These are phyloP conservation scores for Tetrapisispora pingtungensis DNA, from an alignment of 805 yeast genomes.

Conservation along the genomic window DNA sequence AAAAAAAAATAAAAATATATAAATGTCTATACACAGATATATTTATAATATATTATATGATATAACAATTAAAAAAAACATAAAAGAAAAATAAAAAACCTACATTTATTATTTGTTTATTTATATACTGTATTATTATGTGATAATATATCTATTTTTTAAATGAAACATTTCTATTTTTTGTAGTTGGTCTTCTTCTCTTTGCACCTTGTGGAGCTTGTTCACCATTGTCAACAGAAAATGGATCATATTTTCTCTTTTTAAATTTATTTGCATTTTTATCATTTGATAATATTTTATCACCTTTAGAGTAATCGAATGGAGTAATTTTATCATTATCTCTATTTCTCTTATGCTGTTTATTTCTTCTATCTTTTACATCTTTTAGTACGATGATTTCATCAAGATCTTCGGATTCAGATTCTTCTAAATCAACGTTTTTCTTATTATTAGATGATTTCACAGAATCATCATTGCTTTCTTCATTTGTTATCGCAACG, in stretches of 20 bases:
- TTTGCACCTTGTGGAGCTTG: conserved; percentile 49
- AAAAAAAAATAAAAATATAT: neutral
- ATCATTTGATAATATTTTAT: conserved; percentile 30
- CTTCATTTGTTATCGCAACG: neutral
- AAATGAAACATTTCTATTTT: conserved; percentile 24
- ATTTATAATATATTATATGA: no score
- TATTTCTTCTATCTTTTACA: conserved; percentile 10
- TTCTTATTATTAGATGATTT: no score
- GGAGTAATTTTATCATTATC: conserved; percentile 8
- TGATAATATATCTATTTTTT: no score
- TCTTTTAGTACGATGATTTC: conserved; percentile 36
- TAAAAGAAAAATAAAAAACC: neutral
- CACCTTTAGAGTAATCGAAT: conserved; percentile 38
- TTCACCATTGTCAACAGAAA: conserved; percentile 30
- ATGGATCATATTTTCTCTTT: conserved; percentile 52
- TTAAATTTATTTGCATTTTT: conserved; percentile 12
- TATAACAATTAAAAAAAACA: neutral
- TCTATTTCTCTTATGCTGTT: conserved; percentile 4
- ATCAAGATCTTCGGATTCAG: conserved; percentile 18
- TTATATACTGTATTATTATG: no score
- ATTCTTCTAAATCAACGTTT: neutral
- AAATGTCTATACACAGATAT: no score
- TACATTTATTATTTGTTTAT: neutral
- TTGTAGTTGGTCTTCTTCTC: conserved; percentile 25
- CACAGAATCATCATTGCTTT: neutral